Base-by-base conservation (phyloP, 495 filamentous ascomycete species). In the Aspergillus mulundensis region DNA sequence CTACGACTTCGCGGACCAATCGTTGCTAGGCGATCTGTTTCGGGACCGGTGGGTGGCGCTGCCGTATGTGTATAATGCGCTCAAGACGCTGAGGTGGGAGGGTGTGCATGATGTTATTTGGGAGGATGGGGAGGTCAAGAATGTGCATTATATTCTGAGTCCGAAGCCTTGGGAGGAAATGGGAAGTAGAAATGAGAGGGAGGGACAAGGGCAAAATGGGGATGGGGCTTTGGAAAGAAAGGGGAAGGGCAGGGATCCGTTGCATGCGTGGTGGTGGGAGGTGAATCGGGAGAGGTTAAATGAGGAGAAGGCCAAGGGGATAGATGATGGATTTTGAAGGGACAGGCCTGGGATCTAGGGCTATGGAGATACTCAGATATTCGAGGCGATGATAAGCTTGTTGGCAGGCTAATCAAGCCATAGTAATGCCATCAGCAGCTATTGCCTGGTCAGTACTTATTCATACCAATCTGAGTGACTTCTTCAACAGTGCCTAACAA, bases 1-100 rank as follows among this genome's bases (percentile, higher is more conserved):
- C 11, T 88, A 90, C 62, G 84, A 87, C 39, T 93, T 95, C 58
- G 78, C 88, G 3, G 90, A 95, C 57, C 90, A 95, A 68, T 80
- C 76, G 3, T 72, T 95, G 8, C 77, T 95, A 5, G 77, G 78
- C 1, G 84, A 88, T 60, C 55, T 86, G 1, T 93, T 88, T 68
- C 49, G 58, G 0, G 82, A 80, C 4, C 75, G 85, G 11, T 95
- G 89, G 90, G 83, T 87, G 6, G 68, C 84, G 5, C 67, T 95
- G 43, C 85, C 87, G 24, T 93, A 91, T 55, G 74, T 82, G 21
- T 93, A 93, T 68, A 95, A 95, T 69, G 90, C 87, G 38, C 71
- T 95, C 39, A 92, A 91, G 73, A 90, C 90, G n/a, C 55, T 91
- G 66, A 77, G 88, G 36, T 82, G 81, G 81, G 64, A 77, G 28